A percentile compares a stretch with the other conserved stretches of the same genome.
These are phyloP conservation scores for Arachis monticola DNA, from an alignment of 331 rosid genomes.

Conservation along the genomic window DNA sequence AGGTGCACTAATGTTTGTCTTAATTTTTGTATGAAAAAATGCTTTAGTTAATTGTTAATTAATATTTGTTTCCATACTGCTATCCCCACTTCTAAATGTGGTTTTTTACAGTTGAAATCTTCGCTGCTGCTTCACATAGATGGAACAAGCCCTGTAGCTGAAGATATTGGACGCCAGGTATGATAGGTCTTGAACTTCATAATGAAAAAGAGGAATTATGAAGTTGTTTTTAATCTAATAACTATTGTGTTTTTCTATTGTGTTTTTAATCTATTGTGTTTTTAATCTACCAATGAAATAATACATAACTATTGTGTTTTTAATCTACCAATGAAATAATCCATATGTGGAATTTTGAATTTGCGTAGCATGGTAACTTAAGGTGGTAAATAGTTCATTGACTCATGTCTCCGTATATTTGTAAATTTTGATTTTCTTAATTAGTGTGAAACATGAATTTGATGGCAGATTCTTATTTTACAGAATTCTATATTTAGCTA, in stretches of 20 bases:
- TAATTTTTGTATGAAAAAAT: not conserved
- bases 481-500: not conserved
- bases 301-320: too few species aligned
- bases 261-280: too few species aligned
- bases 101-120: conserved; percentile 78
- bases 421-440: not conserved
- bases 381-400: not conserved
- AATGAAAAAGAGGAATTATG: too few species aligned
- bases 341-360: not conserved
- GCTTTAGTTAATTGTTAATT: not conserved
- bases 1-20: not conserved
- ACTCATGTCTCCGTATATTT: not conserved
- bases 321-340: not conserved
- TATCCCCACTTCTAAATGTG: not conserved
- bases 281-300: too few species aligned
- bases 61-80: conserved; percentile 5
- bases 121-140: conserved; percentile 91
- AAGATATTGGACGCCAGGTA: conserved; percentile 99
- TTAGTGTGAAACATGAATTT: not conserved
- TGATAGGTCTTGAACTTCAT: not conserved
- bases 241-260: too few species aligned
- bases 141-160: conserved; percentile 89
- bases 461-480: not conserved
- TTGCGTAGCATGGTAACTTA: not conserved
- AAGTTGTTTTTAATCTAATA: too few species aligned